Evolutionary conservation across 371 early-diverging fungal species (phyloP).

Genomic region (Zopfochytrium polystomum): DNA sequence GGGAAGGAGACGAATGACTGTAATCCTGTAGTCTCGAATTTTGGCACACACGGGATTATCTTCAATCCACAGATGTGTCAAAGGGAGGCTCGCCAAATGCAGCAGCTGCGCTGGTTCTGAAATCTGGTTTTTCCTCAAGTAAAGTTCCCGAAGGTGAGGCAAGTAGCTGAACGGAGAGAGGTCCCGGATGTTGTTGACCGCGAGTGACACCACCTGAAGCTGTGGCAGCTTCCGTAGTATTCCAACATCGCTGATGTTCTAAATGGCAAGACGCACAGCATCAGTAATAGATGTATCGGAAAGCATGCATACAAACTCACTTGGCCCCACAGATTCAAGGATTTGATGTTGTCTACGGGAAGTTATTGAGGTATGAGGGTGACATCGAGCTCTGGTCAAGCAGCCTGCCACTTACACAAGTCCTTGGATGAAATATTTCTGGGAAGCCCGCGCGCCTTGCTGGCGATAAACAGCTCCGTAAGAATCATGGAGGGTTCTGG

Average conservation of each 20-base stretch:
- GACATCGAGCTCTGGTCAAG: not conserved
- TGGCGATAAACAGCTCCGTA: conserved; percentile 21
- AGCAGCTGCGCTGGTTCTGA: conserved; percentile 30
- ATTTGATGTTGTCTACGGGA: conserved; percentile 22
- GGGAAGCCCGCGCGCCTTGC: conserved; percentile 24
- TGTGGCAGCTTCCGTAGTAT: conserved; percentile 27
- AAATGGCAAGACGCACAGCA: not conserved
- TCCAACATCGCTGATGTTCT: conserved; percentile 34
- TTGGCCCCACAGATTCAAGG: conserved; percentile 43
- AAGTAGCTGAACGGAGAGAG: conserved; percentile 2
- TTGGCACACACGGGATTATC: conserved; percentile 39
- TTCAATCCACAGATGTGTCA: conserved; percentile 36
- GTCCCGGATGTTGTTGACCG: conserved; percentile 30
- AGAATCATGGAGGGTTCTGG: too few relatives aligned
- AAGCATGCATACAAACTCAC: not conserved
- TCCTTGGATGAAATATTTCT: conserved; percentile 17
- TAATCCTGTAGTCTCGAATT: conserved; percentile 25
- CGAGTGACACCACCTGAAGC: conserved; percentile 39
- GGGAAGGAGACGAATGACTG: conserved; percentile 32
- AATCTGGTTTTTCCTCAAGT: conserved; percentile 40
- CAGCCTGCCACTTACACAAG: conserved; percentile 3
- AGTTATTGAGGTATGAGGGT: not conserved
- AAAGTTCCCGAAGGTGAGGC: conserved; percentile 28
- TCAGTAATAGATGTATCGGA: not conserved
- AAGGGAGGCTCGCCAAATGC: conserved; percentile 26